A percentile compares a stretch with the other conserved stretches of the same genome.
Conservation (phyloP, 148 eudicot genomes). For the Rhododendron mucronatum region DNA sequence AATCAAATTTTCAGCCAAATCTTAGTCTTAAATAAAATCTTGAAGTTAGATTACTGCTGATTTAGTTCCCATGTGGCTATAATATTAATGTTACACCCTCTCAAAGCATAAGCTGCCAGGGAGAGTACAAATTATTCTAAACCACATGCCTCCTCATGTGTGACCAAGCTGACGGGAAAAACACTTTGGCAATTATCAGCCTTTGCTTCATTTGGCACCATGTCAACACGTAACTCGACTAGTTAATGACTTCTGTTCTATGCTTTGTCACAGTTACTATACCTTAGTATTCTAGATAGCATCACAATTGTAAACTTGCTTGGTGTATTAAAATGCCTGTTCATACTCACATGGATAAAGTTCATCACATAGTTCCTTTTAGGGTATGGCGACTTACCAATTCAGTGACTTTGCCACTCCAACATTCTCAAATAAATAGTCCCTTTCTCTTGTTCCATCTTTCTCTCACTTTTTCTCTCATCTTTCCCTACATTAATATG, state of each 20-base stretch:
- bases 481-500: not conserved
- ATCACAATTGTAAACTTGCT: not conserved
- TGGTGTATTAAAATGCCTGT: not conserved
- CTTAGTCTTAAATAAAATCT: not conserved
- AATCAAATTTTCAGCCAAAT: not conserved
- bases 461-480: no score
- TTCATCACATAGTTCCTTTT: not conserved
- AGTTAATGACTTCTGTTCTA: not conserved
- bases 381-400: not conserved
- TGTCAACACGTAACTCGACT: not conserved
- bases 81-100: not conserved
- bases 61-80: not conserved
- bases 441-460: not conserved
- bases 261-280: not conserved
- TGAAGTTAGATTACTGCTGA: not conserved
- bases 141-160: not conserved
- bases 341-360: not conserved
- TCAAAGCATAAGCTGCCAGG: not conserved
- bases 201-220: not conserved
- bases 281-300: not conserved
- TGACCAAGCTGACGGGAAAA: not conserved
- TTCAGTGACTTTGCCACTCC: not conserved
- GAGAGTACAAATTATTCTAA: not conserved
- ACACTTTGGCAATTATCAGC: not conserved
- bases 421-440: not conserved